Evolutionary conservation across 1,284 basidiomycete species (phyloP).

Genomic region (Inonotus obliquus): DNA sequence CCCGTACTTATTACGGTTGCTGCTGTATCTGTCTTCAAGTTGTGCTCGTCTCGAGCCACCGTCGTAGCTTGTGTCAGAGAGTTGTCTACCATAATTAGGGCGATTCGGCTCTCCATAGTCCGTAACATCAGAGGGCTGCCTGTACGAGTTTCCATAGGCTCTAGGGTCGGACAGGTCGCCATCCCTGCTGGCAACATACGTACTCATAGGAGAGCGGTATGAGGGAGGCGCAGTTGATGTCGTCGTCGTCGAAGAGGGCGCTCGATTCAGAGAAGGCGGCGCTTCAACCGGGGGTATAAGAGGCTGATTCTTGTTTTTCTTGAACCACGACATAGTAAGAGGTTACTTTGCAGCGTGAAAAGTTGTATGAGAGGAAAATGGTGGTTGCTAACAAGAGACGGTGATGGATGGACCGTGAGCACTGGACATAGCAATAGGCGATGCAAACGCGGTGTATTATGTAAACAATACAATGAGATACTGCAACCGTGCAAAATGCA

Average conservation of each 20-base stretch:
- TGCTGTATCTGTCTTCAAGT: neutral
- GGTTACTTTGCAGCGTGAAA: slow-evolving; percentile 12
- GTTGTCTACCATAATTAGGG: slow-evolving; percentile 19
- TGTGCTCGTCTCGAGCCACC: neutral
- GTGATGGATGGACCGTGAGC: neutral
- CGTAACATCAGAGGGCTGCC: neutral
- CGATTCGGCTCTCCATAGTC: neutral
- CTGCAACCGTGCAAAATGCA: neutral
- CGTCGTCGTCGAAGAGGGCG: slow-evolving; percentile 28
- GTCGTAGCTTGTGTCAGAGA: slow-evolving; percentile 24
- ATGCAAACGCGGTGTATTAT: neutral
- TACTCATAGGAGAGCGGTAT: slow-evolving; percentile 50
- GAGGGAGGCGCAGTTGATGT: slow-evolving; percentile 32
- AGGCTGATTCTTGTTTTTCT: slow-evolving; percentile 56
- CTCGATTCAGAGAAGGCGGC: slow-evolving; percentile 28
- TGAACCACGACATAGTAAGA: slow-evolving; percentile 69
- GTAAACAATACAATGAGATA: neutral
- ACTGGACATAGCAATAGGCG: neutral
- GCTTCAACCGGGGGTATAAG: slow-evolving; percentile 64
- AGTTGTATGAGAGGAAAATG: slow-evolving; percentile 5
- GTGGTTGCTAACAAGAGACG: neutral
- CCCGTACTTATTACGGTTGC: slow-evolving; percentile 42
- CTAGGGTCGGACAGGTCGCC: slow-evolving; percentile 45
- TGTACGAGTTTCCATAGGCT: slow-evolving; percentile 26
- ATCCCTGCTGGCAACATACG: slow-evolving; percentile 64